Evolutionary conservation across 257 asterid genomes (phyloP).

Genomic region (Petunia secreta): DNA sequence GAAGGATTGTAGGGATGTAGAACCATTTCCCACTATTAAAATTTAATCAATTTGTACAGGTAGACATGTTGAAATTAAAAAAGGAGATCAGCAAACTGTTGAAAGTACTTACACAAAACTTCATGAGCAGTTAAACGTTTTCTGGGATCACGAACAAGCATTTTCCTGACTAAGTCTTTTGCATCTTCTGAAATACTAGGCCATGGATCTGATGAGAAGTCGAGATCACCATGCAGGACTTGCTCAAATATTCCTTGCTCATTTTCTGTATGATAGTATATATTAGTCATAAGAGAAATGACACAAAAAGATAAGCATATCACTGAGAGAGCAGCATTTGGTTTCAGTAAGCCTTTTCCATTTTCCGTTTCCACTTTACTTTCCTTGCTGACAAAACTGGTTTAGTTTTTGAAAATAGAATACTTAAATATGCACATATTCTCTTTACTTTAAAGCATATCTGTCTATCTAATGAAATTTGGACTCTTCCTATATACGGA

Average conservation of each 20-base stretch:
- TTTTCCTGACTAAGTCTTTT: conserved; percentile 84
- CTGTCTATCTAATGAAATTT: too few relatives aligned
- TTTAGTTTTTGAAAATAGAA: background rate
- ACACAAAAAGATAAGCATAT: background rate
- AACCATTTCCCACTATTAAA: background rate
- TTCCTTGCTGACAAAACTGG: background rate
- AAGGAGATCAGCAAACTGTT: background rate
- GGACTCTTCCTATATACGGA: too few relatives aligned
- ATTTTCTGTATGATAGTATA: conserved; percentile 44
- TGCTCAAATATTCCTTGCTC: conserved; percentile 95
- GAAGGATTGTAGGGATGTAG: background rate
- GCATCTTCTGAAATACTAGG: conserved; percentile 89
- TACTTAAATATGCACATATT: background rate
- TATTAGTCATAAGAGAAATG: background rate
- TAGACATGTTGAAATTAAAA: background rate
- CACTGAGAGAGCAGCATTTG: background rate
- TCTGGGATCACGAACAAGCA: conserved; percentile 90
- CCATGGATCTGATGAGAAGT: conserved; percentile 92
- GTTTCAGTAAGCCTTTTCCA: background rate
- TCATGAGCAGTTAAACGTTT: conserved; percentile 87
- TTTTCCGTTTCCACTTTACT: background rate
- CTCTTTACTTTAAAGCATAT: rapidly evolving
- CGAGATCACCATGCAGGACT: conserved; percentile 94
- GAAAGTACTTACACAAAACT: conserved; percentile 75
- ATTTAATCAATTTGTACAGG: background rate